These are phyloP conservation scores for Xerocomellus dryophilus DNA, from an alignment of 768 basidiomycete species.

Conservation along the genomic window DNA sequence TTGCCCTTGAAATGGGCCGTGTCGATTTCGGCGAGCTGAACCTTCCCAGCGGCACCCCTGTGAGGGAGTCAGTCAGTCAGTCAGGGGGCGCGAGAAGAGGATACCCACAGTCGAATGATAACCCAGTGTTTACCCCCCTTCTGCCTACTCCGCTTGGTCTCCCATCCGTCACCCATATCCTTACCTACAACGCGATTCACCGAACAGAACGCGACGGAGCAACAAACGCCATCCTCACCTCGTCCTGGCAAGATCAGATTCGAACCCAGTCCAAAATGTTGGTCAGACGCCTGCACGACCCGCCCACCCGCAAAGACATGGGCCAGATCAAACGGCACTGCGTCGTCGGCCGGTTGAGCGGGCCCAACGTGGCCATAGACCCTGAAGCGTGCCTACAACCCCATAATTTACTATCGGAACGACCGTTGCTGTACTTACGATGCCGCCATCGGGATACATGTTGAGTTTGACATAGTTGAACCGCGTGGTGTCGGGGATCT, in stretches of 20 bases:
- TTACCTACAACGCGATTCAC: conserved; percentile 42
- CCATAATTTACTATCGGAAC: neutral
- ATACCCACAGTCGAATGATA: conserved; percentile 77
- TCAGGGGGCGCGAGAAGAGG: conserved; percentile 10
- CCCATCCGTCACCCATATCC: conserved; percentile 99
- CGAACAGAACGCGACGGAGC: neutral
- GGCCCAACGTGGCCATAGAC: conserved; percentile 81
- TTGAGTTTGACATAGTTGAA: conserved; percentile 85
- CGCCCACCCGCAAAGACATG: conserved; percentile 88
- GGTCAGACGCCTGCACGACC: conserved; percentile 83
- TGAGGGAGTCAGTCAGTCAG: neutral
- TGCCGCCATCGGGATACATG: conserved; percentile 97
- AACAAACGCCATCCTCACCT: conserved; percentile 39
- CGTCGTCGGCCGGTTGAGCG: conserved; percentile 49
- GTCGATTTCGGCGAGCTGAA: conserved; percentile 85
- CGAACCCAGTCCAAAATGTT: conserved; percentile 90
- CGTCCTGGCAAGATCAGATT: conserved; percentile 91
- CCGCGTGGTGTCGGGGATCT: conserved; percentile 48
- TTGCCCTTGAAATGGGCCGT: conserved; percentile 96
- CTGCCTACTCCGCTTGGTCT: conserved; percentile 83
- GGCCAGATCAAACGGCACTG: conserved; percentile 73
- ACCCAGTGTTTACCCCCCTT: conserved; percentile 89
- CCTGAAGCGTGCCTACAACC: conserved; percentile 78
- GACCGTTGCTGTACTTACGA: conserved; percentile 46
- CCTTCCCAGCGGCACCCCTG: conserved; percentile 70